Base-by-base conservation (phyloP, 257 asterid species). In the Solanum virginianum region DNA sequence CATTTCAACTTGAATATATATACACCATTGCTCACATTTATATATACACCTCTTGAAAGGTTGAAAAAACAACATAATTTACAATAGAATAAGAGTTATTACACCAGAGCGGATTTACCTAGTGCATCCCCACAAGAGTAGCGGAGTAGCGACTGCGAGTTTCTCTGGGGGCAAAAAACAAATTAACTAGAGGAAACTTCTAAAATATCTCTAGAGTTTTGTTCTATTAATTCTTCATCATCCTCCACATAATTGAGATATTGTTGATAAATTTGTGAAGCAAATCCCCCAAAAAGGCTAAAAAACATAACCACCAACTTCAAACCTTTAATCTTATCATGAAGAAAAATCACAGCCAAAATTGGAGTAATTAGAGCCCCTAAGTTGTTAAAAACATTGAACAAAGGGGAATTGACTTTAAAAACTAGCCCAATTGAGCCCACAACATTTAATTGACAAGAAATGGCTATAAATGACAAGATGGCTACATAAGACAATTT, bases 281-380 rank as follows among this genome's bases (percentile, higher is more conserved):
- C 90, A 66, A 91, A 95, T 1, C 97, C 97, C 98, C 97, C n/a
- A n/a, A 95, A 17, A 89, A 66, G 0, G 97, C 97, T 85, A 95
- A 95, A 79, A 82, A 90, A 17, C 94, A 95, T 86, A 5, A 95
- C 63, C 54, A 95, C 59, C 9, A 81, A 93, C 88, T 95, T 93
- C 86, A 92, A 39, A 26, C 97, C 93, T 12, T 89, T 91, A 86
- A 93, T 39, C 82, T 74, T 86, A 16, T 95, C 97, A 1, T 86
- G 74, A 1, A 95, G 88, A 56, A 95, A 86, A 1, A 95, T 39
- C 69, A 92, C 92, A 1, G 95, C 91, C 22, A 90, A 15, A 70
- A 95, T 88, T 17, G 98, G 97, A 22, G 91, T 92, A 80, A 91
- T 86, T 3, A 97, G 95, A 88, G 94, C 81, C 29, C 97, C 94